Conservation (phyloP, 495 filamentous ascomycete species). For the Hypomontagnella monticulosa region DNA sequence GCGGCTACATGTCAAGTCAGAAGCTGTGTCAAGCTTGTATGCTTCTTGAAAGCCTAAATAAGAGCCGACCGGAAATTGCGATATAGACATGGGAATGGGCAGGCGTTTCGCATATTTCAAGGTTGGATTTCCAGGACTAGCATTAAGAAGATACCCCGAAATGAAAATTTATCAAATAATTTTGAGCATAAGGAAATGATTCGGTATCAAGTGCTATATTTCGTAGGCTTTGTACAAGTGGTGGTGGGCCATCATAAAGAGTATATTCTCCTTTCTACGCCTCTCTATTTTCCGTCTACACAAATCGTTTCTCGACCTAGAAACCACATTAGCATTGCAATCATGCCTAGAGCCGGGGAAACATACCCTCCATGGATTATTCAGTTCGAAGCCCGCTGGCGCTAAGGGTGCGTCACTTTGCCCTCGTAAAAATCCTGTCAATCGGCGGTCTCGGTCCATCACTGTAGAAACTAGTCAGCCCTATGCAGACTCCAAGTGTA, state of each 20-base stretch:
- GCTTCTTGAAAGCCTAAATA: conserved; percentile 90
- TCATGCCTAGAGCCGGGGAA: not conserved
- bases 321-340: conserved; percentile 20
- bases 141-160: conserved; percentile 42
- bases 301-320: conserved; percentile 63
- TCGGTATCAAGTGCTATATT: conserved; percentile 34
- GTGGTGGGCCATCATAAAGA: conserved; percentile 4
- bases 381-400: conserved; percentile 89
- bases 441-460: conserved; percentile 93
- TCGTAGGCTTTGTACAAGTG: conserved; percentile 34
- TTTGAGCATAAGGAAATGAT: conserved; percentile 7
- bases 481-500: conserved; percentile 7
- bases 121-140: conserved; percentile 20
- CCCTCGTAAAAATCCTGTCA: conserved; percentile 86
- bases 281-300: conserved; percentile 39
- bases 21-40: conserved; percentile 94
- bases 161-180: conserved; percentile 5
- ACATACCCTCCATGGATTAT: conserved; percentile 87
- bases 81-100: conserved; percentile 55
- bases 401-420: conserved; percentile 83
- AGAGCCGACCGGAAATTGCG: conserved; percentile 81
- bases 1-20: conserved; percentile 96
- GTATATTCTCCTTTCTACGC: conserved; percentile 11
- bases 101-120: conserved; percentile 24
- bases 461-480: conserved; percentile 66